Conservation (phyloP, 2,329 filamentous ascomycete species). For the Didymella pomorum region DNA sequence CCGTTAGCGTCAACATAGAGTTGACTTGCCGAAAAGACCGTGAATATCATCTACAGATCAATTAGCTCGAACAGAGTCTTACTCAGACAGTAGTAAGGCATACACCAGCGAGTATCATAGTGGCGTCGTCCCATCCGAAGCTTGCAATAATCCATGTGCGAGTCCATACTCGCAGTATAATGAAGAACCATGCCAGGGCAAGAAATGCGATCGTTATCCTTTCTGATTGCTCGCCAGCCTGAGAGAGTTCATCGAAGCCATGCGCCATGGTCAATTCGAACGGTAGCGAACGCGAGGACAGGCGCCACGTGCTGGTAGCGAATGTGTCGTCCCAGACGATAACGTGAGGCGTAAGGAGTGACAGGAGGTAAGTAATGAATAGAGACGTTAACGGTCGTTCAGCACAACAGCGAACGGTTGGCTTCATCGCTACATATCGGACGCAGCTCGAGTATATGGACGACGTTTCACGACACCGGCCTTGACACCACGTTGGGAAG, state of each 20-base stretch:
- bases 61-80: constrained; percentile 10
- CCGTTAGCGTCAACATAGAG: constrained; percentile 43
- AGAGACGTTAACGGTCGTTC: not conserved
- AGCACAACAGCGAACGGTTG: constrained; percentile 14
- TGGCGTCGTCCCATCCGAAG: constrained; percentile 56
- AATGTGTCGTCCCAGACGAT: constrained; percentile 10
- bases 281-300: constrained; percentile 1
- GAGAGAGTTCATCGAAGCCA: constrained; percentile 25
- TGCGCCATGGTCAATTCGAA: constrained; percentile 33
- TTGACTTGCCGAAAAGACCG: constrained; percentile 41
- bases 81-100: not conserved
- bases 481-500: constrained; percentile 26
- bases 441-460: constrained; percentile 21
- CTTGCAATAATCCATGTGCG: constrained; percentile 49
- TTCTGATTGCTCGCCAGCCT: constrained; percentile 32
- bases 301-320: constrained; percentile 14
- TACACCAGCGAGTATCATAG: constrained; percentile 53
- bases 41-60: constrained; percentile 42
- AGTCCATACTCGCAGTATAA: constrained; percentile 52
- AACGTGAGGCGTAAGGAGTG: constrained; percentile 12
- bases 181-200: constrained; percentile 49
- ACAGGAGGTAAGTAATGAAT: constrained; percentile 8
- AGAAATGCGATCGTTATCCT: constrained; percentile 49
- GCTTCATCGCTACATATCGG: constrained; percentile 14
- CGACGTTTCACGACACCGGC: constrained; percentile 28